These are phyloP conservation scores for Ophiosphaerella korrae DNA, from an alignment of 2,329 filamentous ascomycete species.

Conservation along the genomic window DNA sequence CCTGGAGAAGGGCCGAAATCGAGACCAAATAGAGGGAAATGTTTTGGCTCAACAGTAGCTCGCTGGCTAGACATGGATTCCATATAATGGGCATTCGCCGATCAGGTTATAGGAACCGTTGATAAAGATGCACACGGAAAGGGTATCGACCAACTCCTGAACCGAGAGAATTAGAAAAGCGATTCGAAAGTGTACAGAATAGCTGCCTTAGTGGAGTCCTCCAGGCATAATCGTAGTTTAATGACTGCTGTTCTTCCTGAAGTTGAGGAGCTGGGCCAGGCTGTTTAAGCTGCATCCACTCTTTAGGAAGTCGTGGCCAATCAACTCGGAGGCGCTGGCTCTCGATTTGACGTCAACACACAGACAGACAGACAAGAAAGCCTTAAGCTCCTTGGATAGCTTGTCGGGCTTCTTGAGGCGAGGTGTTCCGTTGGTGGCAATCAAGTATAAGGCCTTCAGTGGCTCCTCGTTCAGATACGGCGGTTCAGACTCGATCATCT, in stretches of 20 bases:
- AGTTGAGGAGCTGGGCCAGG: conserved; percentile 84
- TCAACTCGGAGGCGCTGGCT: conserved; percentile 86
- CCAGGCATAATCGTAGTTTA: conserved; percentile 24
- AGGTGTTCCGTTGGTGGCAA: conserved; percentile 96
- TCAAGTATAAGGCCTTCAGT: conserved; percentile 94
- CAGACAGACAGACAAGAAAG: conserved; percentile 92
- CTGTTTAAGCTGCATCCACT: conserved; percentile 84
- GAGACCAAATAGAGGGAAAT: too few relatives aligned
- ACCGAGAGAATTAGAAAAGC: conserved; percentile 4
- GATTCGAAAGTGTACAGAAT: conserved; percentile 3
- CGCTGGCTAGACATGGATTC: too few relatives aligned
- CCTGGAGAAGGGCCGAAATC: too few relatives aligned
- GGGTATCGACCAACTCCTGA: conserved; percentile 39
- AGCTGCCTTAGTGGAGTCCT: not conserved
- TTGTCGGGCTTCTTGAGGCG: conserved; percentile 98
- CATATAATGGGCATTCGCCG: too few relatives aligned
- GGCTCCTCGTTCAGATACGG: conserved; percentile 98
- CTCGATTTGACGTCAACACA: conserved; percentile 96
- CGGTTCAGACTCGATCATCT: conserved; percentile 99
- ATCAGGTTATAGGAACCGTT: not conserved
- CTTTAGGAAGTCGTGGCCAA: conserved; percentile 92
- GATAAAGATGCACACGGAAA: conserved; percentile 29
- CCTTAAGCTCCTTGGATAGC: conserved; percentile 95
- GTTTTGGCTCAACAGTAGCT: too few relatives aligned
- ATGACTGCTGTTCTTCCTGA: conserved; percentile 70